Evolutionary conservation across 179 eudicot species (phyloP).

Genomic region (Carnegiea gigantea): DNA sequence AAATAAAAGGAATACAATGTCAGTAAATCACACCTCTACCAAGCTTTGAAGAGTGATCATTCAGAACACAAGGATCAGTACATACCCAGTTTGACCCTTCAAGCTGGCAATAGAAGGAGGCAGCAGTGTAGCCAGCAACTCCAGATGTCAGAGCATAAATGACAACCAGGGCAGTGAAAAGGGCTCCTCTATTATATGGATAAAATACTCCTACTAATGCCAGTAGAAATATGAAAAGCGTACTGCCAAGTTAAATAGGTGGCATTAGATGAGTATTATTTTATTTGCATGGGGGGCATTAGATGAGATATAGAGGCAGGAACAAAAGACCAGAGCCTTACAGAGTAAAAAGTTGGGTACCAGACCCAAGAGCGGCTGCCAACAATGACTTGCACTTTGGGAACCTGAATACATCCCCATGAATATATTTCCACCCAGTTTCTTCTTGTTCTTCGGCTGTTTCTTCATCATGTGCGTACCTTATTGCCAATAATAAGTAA

Average conservation of each 20-base stretch:
- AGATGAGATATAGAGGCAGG: neutral
- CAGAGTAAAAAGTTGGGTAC: constrained; percentile 47
- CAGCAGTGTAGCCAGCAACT: constrained; percentile 47
- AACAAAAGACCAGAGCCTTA: constrained; percentile 22
- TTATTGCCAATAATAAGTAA: constrained; percentile 13
- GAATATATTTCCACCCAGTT: constrained; percentile 52
- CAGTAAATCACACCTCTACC: constrained; percentile 4
- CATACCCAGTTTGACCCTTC: constrained; percentile 50
- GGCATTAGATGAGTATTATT: constrained; percentile 12
- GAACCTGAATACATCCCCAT: constrained; percentile 51
- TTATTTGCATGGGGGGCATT: neutral
- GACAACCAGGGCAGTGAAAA: constrained; percentile 49
- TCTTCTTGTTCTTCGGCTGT: constrained; percentile 50
- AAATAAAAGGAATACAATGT: constrained; percentile 14
- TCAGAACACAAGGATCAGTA: neutral
- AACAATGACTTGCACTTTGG: constrained; percentile 42
- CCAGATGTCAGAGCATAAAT: constrained; percentile 54
- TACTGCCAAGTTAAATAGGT: constrained; percentile 29
- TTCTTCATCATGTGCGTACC: constrained; percentile 53
- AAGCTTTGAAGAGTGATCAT: neutral
- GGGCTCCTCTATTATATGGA: constrained; percentile 46
- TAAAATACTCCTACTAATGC: constrained; percentile 50
- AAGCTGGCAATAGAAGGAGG: constrained; percentile 46
- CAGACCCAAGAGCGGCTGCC: constrained; percentile 53
- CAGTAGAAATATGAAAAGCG: constrained; percentile 42